phyloP scores from a whole-genome alignment of 2,329 filamentous ascomycete species.

The Fusarium agapanthi region DNA sequence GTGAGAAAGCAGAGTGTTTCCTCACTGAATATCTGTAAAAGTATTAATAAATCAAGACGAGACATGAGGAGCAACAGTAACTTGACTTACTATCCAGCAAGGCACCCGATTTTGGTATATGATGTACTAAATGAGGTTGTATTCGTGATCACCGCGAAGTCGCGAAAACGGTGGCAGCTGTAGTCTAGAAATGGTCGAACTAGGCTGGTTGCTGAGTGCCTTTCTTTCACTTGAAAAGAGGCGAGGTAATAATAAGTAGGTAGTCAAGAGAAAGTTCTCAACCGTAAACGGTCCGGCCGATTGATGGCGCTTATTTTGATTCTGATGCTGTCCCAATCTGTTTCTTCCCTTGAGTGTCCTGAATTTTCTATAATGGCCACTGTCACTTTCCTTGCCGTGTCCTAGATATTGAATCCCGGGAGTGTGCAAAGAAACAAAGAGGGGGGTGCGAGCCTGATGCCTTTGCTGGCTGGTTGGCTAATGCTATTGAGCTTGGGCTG shows the following conservation, averaged over 20 bases:
- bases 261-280: neutral
- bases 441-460: conserved; percentile 23
- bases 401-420: neutral
- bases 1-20: neutral
- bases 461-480: conserved; percentile 17
- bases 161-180: neutral
- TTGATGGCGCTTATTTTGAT: neutral
- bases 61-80: neutral
- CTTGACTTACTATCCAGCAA: neutral
- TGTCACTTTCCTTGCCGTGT: conserved; percentile 1
- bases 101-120: neutral
- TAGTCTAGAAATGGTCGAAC: neutral
- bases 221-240: neutral
- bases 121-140: neutral
- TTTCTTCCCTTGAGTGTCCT: neutral
- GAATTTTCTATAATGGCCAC: neutral
- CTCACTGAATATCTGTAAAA: neutral
- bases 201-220: neutral
- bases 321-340: neutral
- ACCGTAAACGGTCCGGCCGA: neutral
- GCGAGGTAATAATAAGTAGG: neutral
- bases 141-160: neutral
- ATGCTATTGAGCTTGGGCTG: conserved; percentile 21
- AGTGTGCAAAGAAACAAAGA: conserved; percentile 11
- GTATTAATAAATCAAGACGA: neutral